Percentiles rank a stretch among this genome's conserved stretches.
Evolutionary conservation across 1,284 basidiomycete genomes (phyloP).

Genomic region (Moesziomyces globuligerus): DNA sequence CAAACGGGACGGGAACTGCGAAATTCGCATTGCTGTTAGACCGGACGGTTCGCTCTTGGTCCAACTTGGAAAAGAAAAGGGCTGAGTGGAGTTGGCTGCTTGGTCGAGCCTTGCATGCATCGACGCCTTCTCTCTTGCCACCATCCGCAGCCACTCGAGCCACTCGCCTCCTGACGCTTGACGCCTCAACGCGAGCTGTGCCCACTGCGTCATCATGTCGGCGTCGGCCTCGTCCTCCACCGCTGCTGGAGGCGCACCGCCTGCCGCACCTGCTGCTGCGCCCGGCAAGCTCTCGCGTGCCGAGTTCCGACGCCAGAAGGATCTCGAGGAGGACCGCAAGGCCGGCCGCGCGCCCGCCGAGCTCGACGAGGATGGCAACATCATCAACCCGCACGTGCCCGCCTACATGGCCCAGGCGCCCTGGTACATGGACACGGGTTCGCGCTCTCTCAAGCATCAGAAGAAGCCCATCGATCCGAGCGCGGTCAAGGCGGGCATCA

Average conservation of each 20-base stretch:
- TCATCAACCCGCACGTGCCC: slow-evolving; percentile 98
- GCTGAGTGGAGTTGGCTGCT: no score
- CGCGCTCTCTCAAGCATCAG: slow-evolving; percentile 91
- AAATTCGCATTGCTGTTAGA: no score
- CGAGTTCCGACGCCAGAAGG: slow-evolving; percentile 92
- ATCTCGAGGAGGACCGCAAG: slow-evolving; percentile 90
- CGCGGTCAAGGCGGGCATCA: slow-evolving; percentile 76
- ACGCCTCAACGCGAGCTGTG: no score
- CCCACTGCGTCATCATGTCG: slow-evolving; percentile 52
- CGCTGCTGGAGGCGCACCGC: background rate
- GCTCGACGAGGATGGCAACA: slow-evolving; percentile 89
- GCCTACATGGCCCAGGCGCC: slow-evolving; percentile 79
- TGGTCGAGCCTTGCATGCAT: no score
- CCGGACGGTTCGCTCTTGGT: no score
- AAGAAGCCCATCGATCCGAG: slow-evolving; percentile 75
- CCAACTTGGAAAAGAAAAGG: no score
- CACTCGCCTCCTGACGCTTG: no score
- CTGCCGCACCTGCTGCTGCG: slow-evolving; percentile 38
- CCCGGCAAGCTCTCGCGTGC: slow-evolving; percentile 86
- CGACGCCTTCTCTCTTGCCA: background rate
- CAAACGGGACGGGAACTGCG: no score
- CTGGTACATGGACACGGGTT: slow-evolving; percentile 91
- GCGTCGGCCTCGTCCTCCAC: slow-evolving; percentile 46
- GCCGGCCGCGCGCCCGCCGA: slow-evolving; percentile 96
- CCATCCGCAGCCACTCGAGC: no score